Conservation (phyloP, 768 basidiomycete genomes). For the Boletales sp. region DNA sequence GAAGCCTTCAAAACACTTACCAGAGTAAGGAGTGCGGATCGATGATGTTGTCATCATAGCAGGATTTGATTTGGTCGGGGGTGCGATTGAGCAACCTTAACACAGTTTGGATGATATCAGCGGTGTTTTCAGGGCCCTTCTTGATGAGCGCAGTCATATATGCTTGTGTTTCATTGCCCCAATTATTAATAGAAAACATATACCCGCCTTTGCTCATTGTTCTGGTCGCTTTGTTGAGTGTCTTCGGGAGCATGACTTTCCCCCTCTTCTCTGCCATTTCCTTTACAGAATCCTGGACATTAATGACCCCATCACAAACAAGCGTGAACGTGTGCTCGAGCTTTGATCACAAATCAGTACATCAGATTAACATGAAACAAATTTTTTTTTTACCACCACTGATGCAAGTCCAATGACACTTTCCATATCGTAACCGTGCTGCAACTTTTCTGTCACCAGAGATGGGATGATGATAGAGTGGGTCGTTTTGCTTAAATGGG, state of each 20-base stretch:
- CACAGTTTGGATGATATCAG: background rate
- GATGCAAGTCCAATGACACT: background rate
- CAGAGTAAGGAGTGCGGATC: background rate
- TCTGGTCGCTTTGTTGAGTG: background rate
- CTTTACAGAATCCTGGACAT: conserved; percentile 1
- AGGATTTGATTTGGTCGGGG: background rate
- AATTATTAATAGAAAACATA: conserved; percentile 5
- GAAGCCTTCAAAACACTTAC: background rate
- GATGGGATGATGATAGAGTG: background rate
- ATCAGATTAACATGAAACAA: background rate
- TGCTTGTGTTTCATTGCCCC: background rate
- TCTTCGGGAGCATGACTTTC: background rate
- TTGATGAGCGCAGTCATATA: background rate
- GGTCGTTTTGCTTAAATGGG: conserved; percentile 1
- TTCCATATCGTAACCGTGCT: background rate
- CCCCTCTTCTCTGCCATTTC: conserved; percentile 7
- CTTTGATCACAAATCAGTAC: conserved; percentile 1
- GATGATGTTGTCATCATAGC: background rate
- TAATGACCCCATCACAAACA: background rate
- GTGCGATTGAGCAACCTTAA: background rate
- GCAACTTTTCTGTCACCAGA: background rate
- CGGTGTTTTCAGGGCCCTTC: background rate
- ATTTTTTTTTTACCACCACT: background rate
- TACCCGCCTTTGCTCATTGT: conserved; percentile 3
- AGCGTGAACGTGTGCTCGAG: background rate